Percentiles rank a stretch among this genome's conserved stretches.
These are phyloP conservation scores for Emergomyces africanus DNA, from an alignment of 2,329 filamentous ascomycete genomes.

Conservation along the genomic window DNA sequence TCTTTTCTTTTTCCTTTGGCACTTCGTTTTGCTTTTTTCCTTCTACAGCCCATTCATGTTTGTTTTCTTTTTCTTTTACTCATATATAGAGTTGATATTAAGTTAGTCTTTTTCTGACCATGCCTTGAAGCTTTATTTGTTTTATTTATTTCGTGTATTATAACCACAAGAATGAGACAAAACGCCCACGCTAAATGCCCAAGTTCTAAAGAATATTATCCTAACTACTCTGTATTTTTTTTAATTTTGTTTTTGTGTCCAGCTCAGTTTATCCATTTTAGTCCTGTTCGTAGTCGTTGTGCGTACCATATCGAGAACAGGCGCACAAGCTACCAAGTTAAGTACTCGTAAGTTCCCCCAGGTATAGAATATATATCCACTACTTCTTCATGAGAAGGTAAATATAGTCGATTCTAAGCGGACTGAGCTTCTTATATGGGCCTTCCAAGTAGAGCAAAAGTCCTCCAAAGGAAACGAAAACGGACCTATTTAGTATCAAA, in stretches of 20 bases:
- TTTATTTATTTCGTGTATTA: conserved; percentile 11
- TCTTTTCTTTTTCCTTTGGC: background rate
- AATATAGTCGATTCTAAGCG: conserved; percentile 81
- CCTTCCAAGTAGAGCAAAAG: conserved; percentile 83
- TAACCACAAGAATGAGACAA: conserved; percentile 6
- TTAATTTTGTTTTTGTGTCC: conserved; percentile 1
- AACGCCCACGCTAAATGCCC: conserved; percentile 31
- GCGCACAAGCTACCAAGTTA: background rate
- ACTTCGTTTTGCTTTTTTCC: background rate
- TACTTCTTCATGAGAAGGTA: conserved; percentile 92
- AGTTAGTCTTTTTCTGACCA: background rate
- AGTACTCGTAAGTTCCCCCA: background rate
- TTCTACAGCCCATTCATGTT: background rate
- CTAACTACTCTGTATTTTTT: conserved; percentile 7
- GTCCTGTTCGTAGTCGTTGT: background rate
- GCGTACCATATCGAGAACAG: background rate
- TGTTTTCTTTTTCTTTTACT: background rate
- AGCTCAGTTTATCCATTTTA: background rate
- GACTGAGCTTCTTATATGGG: conserved; percentile 89
- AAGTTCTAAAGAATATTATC: conserved; percentile 16
- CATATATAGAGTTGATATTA: background rate
- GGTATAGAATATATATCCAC: conserved; percentile 5
- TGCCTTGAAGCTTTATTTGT: conserved; percentile 12
- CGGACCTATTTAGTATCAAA: conserved; percentile 51
- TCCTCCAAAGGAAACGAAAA: conserved; percentile 88